Conservation (phyloP, 192 early-diverging fungal genomes). For the Linnemannia hyalina region DNA sequence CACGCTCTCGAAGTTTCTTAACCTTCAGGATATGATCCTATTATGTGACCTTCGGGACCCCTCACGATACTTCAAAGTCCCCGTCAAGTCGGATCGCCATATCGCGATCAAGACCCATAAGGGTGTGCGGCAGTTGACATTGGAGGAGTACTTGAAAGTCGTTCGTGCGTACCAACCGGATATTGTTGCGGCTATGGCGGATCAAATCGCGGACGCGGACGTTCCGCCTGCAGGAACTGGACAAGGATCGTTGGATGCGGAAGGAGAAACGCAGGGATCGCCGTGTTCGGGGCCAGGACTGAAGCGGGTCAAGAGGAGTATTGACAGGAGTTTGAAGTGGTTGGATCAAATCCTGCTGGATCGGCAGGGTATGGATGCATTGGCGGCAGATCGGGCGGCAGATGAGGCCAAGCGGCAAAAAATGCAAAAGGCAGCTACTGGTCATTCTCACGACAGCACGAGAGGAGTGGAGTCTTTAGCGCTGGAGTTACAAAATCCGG, state of each 20-base stretch:
- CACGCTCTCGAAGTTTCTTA: conserved; percentile 58
- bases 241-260: background rate
- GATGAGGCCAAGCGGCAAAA: conserved; percentile 49
- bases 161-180: conserved; percentile 64
- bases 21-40: conserved; percentile 59
- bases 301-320: conserved; percentile 61
- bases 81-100: conserved; percentile 64
- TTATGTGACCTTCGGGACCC: conserved; percentile 67
- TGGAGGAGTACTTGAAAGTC: conserved; percentile 57
- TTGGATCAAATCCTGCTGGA: conserved; percentile 56
- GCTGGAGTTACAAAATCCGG: background rate
- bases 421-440: background rate
- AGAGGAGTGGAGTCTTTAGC: background rate
- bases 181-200: conserved; percentile 56
- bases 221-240: background rate
- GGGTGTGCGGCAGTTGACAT: conserved; percentile 65
- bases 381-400: conserved; percentile 27
- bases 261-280: background rate
- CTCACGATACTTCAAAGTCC: conserved; percentile 37
- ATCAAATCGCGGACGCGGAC: conserved; percentile 57
- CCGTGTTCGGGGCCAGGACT: conserved; percentile 21
- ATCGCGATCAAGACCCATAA: conserved; percentile 63
- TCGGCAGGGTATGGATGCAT: conserved; percentile 31
- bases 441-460: background rate
- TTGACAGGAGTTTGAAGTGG: conserved; percentile 66